Percentiles rank a stretch among this genome's conserved stretches.
phyloP scores from a whole-genome alignment of 1,284 basidiomycete genomes.

The Lignosus rhinocerotis region DNA sequence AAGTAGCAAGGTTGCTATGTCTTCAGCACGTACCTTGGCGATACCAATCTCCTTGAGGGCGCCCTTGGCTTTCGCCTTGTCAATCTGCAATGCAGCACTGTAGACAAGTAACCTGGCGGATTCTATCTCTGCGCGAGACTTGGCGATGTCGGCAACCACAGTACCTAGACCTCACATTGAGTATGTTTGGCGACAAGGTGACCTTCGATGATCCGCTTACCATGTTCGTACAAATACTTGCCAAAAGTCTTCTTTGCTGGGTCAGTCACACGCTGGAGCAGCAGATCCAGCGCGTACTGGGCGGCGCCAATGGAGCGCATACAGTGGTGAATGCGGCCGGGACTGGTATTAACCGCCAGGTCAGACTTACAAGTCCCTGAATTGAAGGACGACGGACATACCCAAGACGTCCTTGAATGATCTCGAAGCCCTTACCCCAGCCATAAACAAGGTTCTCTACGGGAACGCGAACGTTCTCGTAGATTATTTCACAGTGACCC shows the following conservation, averaged over 20 bases:
- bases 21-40: constrained; percentile 69
- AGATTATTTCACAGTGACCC: constrained; percentile 94
- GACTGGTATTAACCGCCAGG: constrained; percentile 44
- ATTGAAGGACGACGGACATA: constrained; percentile 35
- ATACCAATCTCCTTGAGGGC: constrained; percentile 97
- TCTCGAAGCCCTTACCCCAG: constrained; percentile 95
- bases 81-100: constrained; percentile 94
- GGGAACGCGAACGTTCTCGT: constrained; percentile 92
- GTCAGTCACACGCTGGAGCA: constrained; percentile 93
- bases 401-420: constrained; percentile 97
- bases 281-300: constrained; percentile 81
- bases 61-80: constrained; percentile 88
- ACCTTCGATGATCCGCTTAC: constrained; percentile 37
- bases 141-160: constrained; percentile 88
- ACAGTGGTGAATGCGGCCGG: constrained; percentile 97
- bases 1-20: too few relatives aligned
- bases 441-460: constrained; percentile 83
- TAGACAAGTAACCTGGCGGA: constrained; percentile 84
- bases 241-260: constrained; percentile 91
- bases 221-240: constrained; percentile 89
- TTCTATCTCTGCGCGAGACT: constrained; percentile 93
- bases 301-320: constrained; percentile 96
- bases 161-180: constrained; percentile 54
- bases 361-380: neutral
- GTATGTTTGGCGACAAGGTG: neutral